These are phyloP conservation scores for Populus davidiana DNA, from an alignment of 345 rosid species.

Conservation along the genomic window DNA sequence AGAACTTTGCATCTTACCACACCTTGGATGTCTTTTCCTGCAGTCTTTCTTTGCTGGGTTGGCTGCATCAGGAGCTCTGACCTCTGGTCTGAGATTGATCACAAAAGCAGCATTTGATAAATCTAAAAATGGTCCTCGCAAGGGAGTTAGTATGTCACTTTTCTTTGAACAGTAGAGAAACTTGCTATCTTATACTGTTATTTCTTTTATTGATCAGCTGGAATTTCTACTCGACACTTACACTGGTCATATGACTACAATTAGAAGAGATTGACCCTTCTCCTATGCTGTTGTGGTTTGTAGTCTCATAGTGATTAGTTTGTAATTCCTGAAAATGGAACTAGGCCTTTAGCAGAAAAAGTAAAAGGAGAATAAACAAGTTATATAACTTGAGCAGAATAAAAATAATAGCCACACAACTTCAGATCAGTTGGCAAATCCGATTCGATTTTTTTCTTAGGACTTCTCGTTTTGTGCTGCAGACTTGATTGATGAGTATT, in stretches of 20 bases:
- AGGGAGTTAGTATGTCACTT: conserved; percentile 65
- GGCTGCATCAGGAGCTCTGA: conserved; percentile 83
- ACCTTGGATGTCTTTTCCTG: neutral
- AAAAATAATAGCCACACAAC: neutral
- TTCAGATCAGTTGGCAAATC: neutral
- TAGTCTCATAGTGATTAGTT: neutral
- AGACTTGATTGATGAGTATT: neutral
- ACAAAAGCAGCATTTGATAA: conserved; percentile 78
- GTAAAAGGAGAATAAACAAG: neutral
- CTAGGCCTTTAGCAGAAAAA: neutral
- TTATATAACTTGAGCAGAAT: neutral
- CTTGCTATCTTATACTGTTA: neutral
- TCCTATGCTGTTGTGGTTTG: neutral
- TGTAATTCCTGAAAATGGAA: neutral
- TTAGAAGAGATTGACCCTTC: neutral
- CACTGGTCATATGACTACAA: neutral
- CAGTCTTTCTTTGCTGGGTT: conserved; percentile 86
- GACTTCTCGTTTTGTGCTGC: neutral
- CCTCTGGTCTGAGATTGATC: conserved; percentile 69
- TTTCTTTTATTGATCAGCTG: neutral
- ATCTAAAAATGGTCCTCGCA: conserved; percentile 59
- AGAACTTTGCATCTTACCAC: neutral
- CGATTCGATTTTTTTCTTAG: neutral
- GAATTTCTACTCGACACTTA: neutral
- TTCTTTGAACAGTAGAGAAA: neutral